Evolutionary conservation across 2,329 filamentous ascomycete genomes (phyloP), one percentile per base, ranked within the genome.

Genomic region (Sporothrix schenckii): DNA sequence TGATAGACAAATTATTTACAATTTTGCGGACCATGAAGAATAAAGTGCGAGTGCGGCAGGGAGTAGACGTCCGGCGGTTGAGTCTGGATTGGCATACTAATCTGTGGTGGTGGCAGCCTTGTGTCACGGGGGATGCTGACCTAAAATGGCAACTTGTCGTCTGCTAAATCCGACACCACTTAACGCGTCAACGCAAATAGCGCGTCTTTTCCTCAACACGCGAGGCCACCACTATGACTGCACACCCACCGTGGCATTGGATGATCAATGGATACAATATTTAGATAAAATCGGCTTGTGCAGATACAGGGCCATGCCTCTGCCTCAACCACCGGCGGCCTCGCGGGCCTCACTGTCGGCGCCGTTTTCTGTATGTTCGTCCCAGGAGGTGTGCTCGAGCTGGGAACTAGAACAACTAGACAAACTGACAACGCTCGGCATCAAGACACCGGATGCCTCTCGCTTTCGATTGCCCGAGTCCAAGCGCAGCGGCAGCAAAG

Each of bases 381-480:
- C 27, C 4, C n/a, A 9, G 27, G n/a, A 7, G 10, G 4, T 11
- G 21, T 54, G 19, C 16, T 27, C 13, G n/a, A 11, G 21, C 5
- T 24, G 16, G 24, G 21, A 27, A 30, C 4, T 1, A 53, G 50
- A 53, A 24, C 24, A 24, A 24, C 24, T 24, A 24, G 24, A 24
- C 1, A 3, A 7, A 49, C 24, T 52, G 27, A 66, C 47, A 5
- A 13, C 19, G 21, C 24, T 14, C 50, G 13, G 34, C 54, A 30
- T 16, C 14, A 61, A 72, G 67, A 66, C 70, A 16, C 68, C 58
- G 3, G 53, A 52, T 7, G 53, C 61, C 11, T 39, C 70, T 24
- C 70, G 65, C n/a, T 72, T 72, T 44, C 53, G 65, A 4, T 4
- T 44, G 10, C 63, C 65, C 34, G 58, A 44, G 24, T 54, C 50